Evolutionary conservation across 306 rosid species (phyloP), one percentile per base, ranked within the genome.

Genomic region (Mimosa pudica): DNA sequence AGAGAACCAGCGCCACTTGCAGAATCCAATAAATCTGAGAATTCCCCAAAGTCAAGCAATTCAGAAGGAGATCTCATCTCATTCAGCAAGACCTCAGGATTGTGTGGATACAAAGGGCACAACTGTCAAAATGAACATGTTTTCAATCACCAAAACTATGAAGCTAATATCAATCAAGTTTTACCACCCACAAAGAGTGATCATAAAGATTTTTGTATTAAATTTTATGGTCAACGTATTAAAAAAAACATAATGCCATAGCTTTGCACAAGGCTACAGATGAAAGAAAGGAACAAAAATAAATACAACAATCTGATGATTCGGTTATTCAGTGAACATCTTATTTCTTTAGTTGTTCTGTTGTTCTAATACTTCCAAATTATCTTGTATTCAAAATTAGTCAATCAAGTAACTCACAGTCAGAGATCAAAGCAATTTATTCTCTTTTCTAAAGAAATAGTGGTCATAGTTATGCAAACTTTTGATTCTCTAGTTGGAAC

Each of bases 11-110:
- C 73, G 72, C 82, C 89, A 86, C 85, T 88, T 81, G 93, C 91
- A 69, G 87, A 89, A 82, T 95, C 98, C 97, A 95, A 73, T 86
- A 90, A 90, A 85, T 95, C 99, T 44, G 99, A 95, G 85, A 95
- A 92, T 67, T 95, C 98, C 81, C 99, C 99, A 78, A 95, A 93
- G 87, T 95, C 97, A 74, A 95, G 98, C 73, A 93, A 90, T 88
- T 95, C 99, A 66, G 98, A 91, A 17, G 99, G 99, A 77, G 99
- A 95, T 84, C 99, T 88, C 88, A 95, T 86, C 85, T 93, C 98
- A 81, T 93, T 95, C 80, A 95, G 77, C 63, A 91, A 85, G 63
- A 91, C 92, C 86, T 93, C 92, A 12, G 99, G 99, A 85, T 95
- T 90, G 92, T 95, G 98, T 0, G 99, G 99, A 88, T 95, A 95